Conservation (phyloP, 805 yeast species). For the Lipomyces starkeyi region DNA sequence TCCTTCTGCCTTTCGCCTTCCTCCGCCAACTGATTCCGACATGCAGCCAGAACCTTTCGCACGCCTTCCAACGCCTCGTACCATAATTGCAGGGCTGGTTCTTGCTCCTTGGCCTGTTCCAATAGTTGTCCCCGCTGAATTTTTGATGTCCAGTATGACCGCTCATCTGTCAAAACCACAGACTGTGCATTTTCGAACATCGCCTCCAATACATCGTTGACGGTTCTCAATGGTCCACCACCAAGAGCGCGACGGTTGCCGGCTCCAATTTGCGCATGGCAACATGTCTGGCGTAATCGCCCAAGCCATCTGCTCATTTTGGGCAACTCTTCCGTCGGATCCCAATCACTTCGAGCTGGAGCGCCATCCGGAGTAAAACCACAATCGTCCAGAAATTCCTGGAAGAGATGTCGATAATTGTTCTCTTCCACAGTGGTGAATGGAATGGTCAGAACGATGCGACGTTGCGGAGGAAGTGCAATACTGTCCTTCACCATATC, state of each 20-base stretch:
- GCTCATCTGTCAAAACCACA: slow-evolving; percentile 56
- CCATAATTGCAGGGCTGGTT: slow-evolving; percentile 58
- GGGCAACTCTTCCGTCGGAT: slow-evolving; percentile 33
- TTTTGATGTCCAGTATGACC: slow-evolving; percentile 52
- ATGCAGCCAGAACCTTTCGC: slow-evolving; percentile 36
- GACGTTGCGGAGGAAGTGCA: slow-evolving; percentile 74
- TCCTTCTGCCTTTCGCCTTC: slow-evolving; percentile 32
- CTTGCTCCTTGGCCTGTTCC: slow-evolving; percentile 63
- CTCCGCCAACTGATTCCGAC: slow-evolving; percentile 38
- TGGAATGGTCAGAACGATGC: slow-evolving; percentile 71
- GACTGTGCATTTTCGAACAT: slow-evolving; percentile 65
- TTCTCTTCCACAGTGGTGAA: slow-evolving; percentile 86
- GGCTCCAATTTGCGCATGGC: slow-evolving; percentile 62
- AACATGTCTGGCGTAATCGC: slow-evolving; percentile 76
- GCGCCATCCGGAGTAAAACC: slow-evolving; percentile 45
- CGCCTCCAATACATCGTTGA: slow-evolving; percentile 70
- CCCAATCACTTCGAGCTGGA: slow-evolving; percentile 32
- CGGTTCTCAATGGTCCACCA: slow-evolving; percentile 51
- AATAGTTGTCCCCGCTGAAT: slow-evolving; percentile 71
- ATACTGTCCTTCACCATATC: slow-evolving; percentile 80
- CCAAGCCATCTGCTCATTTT: slow-evolving; percentile 66
- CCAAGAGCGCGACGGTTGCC: slow-evolving; percentile 43
- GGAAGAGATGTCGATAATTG: slow-evolving; percentile 69
- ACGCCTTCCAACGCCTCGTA: slow-evolving; percentile 49
- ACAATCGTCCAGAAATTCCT: slow-evolving; percentile 63